Evolutionary conservation across 805 yeast genomes (phyloP).

Genomic region (Starmerella riodocensis): DNA sequence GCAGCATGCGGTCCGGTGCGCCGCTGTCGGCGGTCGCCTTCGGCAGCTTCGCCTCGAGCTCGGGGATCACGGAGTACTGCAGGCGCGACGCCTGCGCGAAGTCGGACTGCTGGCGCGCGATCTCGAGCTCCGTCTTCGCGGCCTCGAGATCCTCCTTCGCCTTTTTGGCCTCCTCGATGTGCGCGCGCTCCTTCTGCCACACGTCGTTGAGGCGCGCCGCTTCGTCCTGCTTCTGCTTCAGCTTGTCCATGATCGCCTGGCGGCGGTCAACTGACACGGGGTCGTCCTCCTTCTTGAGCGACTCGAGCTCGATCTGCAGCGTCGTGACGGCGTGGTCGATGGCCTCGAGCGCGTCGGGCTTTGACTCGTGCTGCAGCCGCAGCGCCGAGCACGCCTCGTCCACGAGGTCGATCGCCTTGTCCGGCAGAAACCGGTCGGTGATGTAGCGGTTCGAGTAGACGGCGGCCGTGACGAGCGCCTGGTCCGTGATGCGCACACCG

Average conservation of each 20-base stretch:
- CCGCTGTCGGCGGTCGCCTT: conserved; percentile 31
- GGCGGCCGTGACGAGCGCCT: conserved; percentile 89
- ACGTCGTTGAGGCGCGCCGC: conserved; percentile 56
- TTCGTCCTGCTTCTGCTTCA: conserved; percentile 51
- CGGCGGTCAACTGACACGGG: conserved; percentile 67
- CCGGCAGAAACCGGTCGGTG: conserved; percentile 83
- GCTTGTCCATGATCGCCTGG: conserved; percentile 54
- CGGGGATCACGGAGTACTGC: conserved; percentile 78
- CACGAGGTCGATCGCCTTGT: conserved; percentile 89
- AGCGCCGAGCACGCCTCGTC: conserved; percentile 96
- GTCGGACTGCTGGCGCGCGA: conserved; percentile 69
- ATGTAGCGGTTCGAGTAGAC: conserved; percentile 79
- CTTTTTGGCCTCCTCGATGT: conserved; percentile 61
- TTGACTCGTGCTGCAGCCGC: conserved; percentile 88
- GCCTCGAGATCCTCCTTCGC: conserved; percentile 75
- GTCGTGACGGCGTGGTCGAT: conserved; percentile 85
- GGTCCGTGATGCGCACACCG: conserved; percentile 87
- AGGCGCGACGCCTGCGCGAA: conserved; percentile 81
- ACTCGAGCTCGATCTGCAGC: conserved; percentile 86
- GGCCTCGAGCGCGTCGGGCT: conserved; percentile 86
- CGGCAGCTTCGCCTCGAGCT: conserved; percentile 50
- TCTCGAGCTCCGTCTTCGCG: conserved; percentile 71
- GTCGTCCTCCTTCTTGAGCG: conserved; percentile 85
- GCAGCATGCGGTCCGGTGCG: conserved; percentile 36
- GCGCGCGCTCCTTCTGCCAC: conserved; percentile 75